Evolutionary conservation across 2,329 filamentous ascomycete species (phyloP), one percentile per base, ranked within the genome.

Genomic region (Aspergillus sp.): DNA sequence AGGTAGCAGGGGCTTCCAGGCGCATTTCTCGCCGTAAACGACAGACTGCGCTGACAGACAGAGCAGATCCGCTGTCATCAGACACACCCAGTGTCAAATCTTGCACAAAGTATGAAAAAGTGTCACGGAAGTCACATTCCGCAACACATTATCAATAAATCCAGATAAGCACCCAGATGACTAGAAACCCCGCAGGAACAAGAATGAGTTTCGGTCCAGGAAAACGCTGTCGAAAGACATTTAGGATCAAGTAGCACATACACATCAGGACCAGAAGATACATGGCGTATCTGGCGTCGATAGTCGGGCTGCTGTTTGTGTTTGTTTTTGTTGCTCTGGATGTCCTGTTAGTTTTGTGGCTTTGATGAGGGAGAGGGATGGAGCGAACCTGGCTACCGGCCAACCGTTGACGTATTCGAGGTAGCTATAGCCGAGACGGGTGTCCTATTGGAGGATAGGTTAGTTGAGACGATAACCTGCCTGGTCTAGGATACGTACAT

Each of bases 341-440:
- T 9, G 3, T 5, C 5, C 3, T 32, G 30, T 32, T 32, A 32
- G 30, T 6, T 32, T 32, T 5, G 30, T 9, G 5, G 30, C 8
- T 32, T 6, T 32, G 5, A 32, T 9, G 8, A 32, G 30, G 8
- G 30, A 9, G 30, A 34, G 3, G 7, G 10, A 38, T 38, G 35
- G 35, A n/a, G 7, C 51, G 27, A 47, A 57, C 54, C 35, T 46
- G 29, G 58, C 55, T 5, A 59, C 52, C 0, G 67, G 66, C 67
- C 67, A 70, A 7, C 67, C 67, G 41, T 67, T 55, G 6, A 59
- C 44, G 44, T 69, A 69, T 2, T 62, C 48, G n/a, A 70, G 52
- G 29, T 63, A 62, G 33, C 58, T 69, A 55, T 60, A 70, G 19
- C 67, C 67, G n/a, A 70, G 38, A 8, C 54, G 56, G 4, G 67